Evolutionary conservation across 1,284 basidiomycete species (phyloP), one percentile per base, ranked within the genome.

Genomic region (Rhodotorula glutinis): DNA sequence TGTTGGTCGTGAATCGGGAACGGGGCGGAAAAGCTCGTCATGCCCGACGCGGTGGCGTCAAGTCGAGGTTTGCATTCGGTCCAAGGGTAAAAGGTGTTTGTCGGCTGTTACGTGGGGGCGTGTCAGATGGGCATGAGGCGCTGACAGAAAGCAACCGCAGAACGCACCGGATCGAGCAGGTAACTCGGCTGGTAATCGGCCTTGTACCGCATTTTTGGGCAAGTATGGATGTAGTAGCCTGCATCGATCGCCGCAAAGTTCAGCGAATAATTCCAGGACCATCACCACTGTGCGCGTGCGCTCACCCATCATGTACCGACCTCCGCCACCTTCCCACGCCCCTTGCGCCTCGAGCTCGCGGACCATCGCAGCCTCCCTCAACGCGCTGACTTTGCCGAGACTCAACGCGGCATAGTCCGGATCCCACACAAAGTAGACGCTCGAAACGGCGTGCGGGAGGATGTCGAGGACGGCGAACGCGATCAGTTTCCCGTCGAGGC

Each of bases 191-290:
- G 78, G 73, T 94, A 98, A 62, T 95, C 90, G 30, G 87, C 92
- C 79, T 99, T 99, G 81, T 98, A 98, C 66, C 84, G 83, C 96
- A 98, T 98, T 80, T 99, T 99, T 62, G 82, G 85, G 75, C 94
- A 98, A 0, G 88, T 87, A 73, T 95, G 85, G 59, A 97, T 89
- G 79, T 96, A 97, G 78, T 87, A 96, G 4, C 93, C 92, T 94
- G 71, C n/a, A n/a, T n/a, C n/a, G n/a, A n/a, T 23, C 9, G 7
- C 4, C 57, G 67, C 3, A 17, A 19, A 25, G n/a, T 51, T 44
- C 38, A 47, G n/a, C 5, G 2, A 29, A 11, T 16, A 2, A 9
- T 1, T 11, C 16, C 17, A 29, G 13, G 23, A 43, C 1, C 21
- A 19, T 8, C 4, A 1, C 33, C 38, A 16, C 53, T 29, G 14